phyloP scores from a whole-genome alignment of 2,329 filamentous ascomycete species.

The Thielaviopsis ethacetica region DNA sequence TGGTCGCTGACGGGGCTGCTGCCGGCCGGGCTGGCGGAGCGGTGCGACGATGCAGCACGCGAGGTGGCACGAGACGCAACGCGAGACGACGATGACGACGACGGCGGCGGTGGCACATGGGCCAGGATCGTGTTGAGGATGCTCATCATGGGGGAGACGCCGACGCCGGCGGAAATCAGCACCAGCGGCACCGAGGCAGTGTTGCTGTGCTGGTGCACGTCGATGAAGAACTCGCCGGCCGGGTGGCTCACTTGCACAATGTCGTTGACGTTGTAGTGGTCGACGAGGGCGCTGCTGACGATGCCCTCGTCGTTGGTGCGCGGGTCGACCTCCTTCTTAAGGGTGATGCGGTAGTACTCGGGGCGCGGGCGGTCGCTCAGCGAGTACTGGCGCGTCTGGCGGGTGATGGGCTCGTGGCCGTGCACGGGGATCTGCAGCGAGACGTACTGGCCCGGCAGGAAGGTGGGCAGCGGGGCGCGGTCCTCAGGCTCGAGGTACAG shows the following conservation, averaged over 20 bases:
- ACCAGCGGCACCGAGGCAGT: slow-evolving; percentile 36
- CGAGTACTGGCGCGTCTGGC: slow-evolving; percentile 61
- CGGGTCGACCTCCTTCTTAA: slow-evolving; percentile 45
- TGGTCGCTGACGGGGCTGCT: background rate
- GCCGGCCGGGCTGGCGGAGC: background rate
- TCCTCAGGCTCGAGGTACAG: slow-evolving; percentile 57
- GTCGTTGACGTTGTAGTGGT: slow-evolving; percentile 31
- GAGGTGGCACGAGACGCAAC: background rate
- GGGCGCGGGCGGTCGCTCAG: slow-evolving; percentile 41
- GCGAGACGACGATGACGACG: background rate
- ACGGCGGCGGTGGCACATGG: background rate
- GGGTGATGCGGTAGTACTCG: slow-evolving; percentile 53
- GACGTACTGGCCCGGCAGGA: slow-evolving; percentile 58
- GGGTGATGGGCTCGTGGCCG: slow-evolving; percentile 26
- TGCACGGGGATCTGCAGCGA: slow-evolving; percentile 47
- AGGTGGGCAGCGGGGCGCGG: slow-evolving; percentile 36
- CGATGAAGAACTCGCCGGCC: slow-evolving; percentile 45
- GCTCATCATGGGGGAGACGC: slow-evolving; percentile 47
- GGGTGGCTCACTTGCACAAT: slow-evolving; percentile 38
- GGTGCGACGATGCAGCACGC: background rate
- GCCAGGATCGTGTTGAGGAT: slow-evolving; percentile 41
- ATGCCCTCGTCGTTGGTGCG: slow-evolving; percentile 25
- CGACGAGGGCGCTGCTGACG: slow-evolving; percentile 37
- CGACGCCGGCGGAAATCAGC: slow-evolving; percentile 52
- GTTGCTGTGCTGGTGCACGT: slow-evolving; percentile 25